Evolutionary conservation across 257 asterid species (phyloP), one percentile per base, ranked within the genome.

Genomic region (Craterostigma plantagineum): DNA sequence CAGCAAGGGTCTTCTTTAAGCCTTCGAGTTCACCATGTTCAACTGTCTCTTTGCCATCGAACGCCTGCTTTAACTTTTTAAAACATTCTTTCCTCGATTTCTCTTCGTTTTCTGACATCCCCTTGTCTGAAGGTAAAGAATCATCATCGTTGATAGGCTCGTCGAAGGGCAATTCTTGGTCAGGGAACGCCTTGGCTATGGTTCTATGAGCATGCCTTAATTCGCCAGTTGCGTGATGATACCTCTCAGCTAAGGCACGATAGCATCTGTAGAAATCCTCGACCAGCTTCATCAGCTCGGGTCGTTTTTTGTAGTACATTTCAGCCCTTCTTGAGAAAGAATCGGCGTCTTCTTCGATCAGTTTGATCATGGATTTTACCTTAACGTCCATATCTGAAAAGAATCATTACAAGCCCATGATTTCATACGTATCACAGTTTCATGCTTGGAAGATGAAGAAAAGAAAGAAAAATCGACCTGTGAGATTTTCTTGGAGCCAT

Each of bases 201-300:
- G 93, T 67, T 44, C 61, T 58, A 39, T 82, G 98, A 49, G 93
- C 93, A 34, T 74, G 91, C 43, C 91, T 79, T 49, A 87, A 91
- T 61, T 82, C 98, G 8, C 93, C 95, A 1, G 90, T 76, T 45
- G 87, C 81, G 48, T 87, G 86, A 54, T 76, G 73, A 49, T 87
- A 81, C 54, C 93, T 62, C 54, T 82, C 97, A 16, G 94, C 94
- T 48, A 86, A 65, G 18, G 94, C 92, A 14, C 92, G 91, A 55
- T 86, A 86, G n/a, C 94, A 94, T 34, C 97, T 71, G 59, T 78
- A 86, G 57, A 81, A n/a, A 66, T 86, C 93, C 71, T 81, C 97
- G 15, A 86, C 94, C 63, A 81, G 49, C 66, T 86, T 86, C 93
- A 86, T 81, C 16, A 86, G 64, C 70, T 86, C 94, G 5, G 97